These are phyloP conservation scores for Wickerhamiella shivajii DNA, from an alignment of 805 yeast species.

Conservation along the genomic window DNA sequence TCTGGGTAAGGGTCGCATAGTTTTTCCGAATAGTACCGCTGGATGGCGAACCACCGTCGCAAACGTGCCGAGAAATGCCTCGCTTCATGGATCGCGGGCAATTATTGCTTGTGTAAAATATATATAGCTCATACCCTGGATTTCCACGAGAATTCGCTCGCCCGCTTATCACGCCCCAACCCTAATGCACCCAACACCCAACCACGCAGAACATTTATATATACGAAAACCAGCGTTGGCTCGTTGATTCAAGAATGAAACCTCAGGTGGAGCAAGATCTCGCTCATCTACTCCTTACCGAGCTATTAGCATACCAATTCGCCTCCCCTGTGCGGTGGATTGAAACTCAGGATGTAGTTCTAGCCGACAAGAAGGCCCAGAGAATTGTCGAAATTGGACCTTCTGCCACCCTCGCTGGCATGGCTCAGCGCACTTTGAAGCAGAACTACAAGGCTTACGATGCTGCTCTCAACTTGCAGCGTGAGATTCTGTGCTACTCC, in stretches of 20 bases:
- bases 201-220: neutral
- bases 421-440: conserved; percentile 93
- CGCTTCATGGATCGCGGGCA: neutral
- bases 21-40: no score
- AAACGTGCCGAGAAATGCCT: neutral
- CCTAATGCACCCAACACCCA: neutral
- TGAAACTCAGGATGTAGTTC: conserved; percentile 96
- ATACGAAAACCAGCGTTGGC: neutral
- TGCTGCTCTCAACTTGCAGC: conserved; percentile 82
- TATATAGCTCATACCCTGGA: neutral
- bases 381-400: conserved; percentile 98
- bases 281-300: conserved; percentile 87
- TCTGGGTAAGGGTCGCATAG: no score
- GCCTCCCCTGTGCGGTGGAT: conserved; percentile 99
- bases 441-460: conserved; percentile 95
- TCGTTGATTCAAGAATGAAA: conserved; percentile 34
- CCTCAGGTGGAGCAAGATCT: conserved; percentile 97
- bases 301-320: conserved; percentile 93
- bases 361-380: conserved; percentile 88
- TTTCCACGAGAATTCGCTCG: neutral
- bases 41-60: no score
- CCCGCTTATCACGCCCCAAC: neutral
- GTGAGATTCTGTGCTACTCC: conserved; percentile 91
- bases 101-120: neutral
- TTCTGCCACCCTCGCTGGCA: conserved; percentile 95